Percentiles rank a stretch among this genome's conserved stretches.
phyloP scores from a whole-genome alignment of 2,329 filamentous ascomycete genomes.

The Plectosphaerella plurivora region DNA sequence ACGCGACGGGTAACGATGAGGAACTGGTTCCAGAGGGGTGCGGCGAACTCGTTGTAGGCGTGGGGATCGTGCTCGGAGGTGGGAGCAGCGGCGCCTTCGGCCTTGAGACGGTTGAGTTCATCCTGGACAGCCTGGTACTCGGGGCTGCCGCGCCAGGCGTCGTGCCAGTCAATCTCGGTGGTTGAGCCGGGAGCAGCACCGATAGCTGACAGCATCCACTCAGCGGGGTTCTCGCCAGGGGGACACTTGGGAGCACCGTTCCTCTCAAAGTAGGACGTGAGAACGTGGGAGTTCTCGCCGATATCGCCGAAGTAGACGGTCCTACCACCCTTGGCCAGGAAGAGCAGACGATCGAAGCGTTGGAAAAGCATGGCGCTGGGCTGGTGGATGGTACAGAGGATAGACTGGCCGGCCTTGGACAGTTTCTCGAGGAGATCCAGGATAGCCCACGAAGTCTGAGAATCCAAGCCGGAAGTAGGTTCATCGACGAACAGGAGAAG shows the following conservation, averaged over 20 bases:
- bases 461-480: conserved; percentile 71
- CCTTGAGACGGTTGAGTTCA: conserved; percentile 3
- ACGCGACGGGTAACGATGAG: conserved; percentile 63
- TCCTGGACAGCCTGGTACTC: conserved; percentile 26
- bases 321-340: conserved; percentile 31
- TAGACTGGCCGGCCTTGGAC: conserved; percentile 42
- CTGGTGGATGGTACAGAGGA: conserved; percentile 14
- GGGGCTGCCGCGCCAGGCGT: conserved; percentile 36
- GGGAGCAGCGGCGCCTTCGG: background rate
- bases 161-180: conserved; percentile 42
- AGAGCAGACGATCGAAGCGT: conserved; percentile 11
- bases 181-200: conserved; percentile 36
- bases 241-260: conserved; percentile 45
- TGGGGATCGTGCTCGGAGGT: background rate
- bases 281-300: conserved; percentile 39
- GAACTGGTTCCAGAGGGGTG: conserved; percentile 58
- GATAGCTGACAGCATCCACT: conserved; percentile 35
- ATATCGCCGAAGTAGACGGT: conserved; percentile 51
- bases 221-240: conserved; percentile 45
- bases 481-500: conserved; percentile 73
- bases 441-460: conserved; percentile 72
- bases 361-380: conserved; percentile 12
- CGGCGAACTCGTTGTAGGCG: conserved; percentile 58
- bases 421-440: conserved; percentile 65
- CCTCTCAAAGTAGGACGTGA: conserved; percentile 48